Base-by-base conservation (phyloP, 2,329 filamentous ascomycete genomes). In the Sporothrix mexicana region DNA sequence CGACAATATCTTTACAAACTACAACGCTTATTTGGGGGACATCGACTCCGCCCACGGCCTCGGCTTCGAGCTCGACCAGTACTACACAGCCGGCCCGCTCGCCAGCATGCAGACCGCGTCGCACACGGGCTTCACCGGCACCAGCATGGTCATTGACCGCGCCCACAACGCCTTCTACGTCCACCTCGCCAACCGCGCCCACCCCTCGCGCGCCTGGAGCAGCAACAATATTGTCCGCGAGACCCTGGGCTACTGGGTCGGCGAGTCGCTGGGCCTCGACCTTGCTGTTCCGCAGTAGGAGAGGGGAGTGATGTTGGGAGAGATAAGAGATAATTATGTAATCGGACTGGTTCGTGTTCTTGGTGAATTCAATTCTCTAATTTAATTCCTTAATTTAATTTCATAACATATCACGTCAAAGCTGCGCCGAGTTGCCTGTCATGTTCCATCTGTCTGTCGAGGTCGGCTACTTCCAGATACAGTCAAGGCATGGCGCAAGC, bases 1-100 rank as follows among this genome's bases (percentile, higher is more conserved):
- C 12, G 51, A 70, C 53, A 23, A 23, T 5, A 70, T 70, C 36
- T 70, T 70, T 30, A 70, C 68, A 25, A 61, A 70, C 53, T 70
- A 45, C 68, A 70, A 70, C 41, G 68, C 51, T 36, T 30, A 47
- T 36, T 30, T 70, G 30, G 20, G n/a, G 12, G 20, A 13, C 23
- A 12, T 25, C 53, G 17, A 25, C 53, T 9, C 41, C 49, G 23
- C 36, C 41, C 66, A 72, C 30, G 66, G 71, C 36, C 23, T 62
- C 45, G 71, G 71, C 49, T 72, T 72, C 25, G 71, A 69, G 45
- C 62, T 72, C 51, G 64, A 62, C 66, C 71, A 69, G 64, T 69
- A 49, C 62, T 72, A 72, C 53, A 69, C 66, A 15, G 62, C 64
- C 7, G 71, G 71, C 0, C 71, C 64, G 1, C 51, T 72, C n/a